Evolutionary conservation across 2,329 filamentous ascomycete species (phyloP), one percentile per base, ranked within the genome.

Genomic region (Colletotrichum truncatum): DNA sequence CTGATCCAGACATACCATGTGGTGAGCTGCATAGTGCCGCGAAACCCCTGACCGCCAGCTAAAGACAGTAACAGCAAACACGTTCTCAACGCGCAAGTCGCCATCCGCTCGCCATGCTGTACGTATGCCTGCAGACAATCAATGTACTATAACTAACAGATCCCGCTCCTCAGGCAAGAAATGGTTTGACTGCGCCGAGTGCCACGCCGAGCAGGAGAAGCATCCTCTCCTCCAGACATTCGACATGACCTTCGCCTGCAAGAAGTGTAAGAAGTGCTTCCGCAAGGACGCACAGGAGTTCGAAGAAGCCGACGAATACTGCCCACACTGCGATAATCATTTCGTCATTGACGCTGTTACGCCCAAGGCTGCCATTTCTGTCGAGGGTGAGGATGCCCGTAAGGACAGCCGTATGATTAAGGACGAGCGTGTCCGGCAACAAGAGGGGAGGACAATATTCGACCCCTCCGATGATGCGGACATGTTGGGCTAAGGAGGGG

Each of bases 131-230:
- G 12, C 41, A 8, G 12, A 39, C 18, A 21, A 54, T 36, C 39
- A 10, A 12, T 28, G 12, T 34, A 9, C 16, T 12, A 18, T 30
- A 3, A 21, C 41, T 21, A 36, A 25, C 46, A 48, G 21, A 52
- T 53, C 21, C 30, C 23, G 6, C 14, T 14, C 25, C 7, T 34
- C 73, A 95, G 93, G 93, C 84, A 88, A 89, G 67, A 98, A 97
- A 84, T 99, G 97, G 97, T 99, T 98, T 82, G 96, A 99, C 84
- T 99, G 96, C 81, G 92, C 93, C 69, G 92, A 98, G 77, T 99
- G 96, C 82, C 96, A 99, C 81, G 82, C 82, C 57, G 96, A 99
- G 77, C 84, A 88, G 67, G 91, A 97, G 78, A 80, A 84, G 67
- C 96, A 98, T 78, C 81, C 86, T 36, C 89, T 99, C 21, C 81